phyloP scores from a whole-genome alignment of 1,284 basidiomycete genomes.

The Chiua sp. region DNA sequence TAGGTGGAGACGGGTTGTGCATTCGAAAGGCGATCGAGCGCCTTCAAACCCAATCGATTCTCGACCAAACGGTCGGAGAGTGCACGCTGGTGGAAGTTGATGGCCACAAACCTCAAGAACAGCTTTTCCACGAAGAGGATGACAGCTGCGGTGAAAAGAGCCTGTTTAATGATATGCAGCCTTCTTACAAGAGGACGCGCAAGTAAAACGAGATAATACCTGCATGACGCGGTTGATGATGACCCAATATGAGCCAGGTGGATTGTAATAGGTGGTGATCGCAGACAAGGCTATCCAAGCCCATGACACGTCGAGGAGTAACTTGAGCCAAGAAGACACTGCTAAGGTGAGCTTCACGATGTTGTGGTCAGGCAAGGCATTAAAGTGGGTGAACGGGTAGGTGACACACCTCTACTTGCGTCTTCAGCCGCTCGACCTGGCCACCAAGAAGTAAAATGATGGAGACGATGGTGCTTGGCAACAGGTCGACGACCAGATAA shows the following conservation, averaged over 20 bases:
- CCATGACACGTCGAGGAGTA: conserved; percentile 68
- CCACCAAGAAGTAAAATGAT: conserved; percentile 61
- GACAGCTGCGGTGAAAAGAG: conserved; percentile 65
- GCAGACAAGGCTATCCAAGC: conserved; percentile 74
- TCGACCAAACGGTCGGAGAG: conserved; percentile 74
- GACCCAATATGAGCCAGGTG: conserved; percentile 69
- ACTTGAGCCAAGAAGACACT: conserved; percentile 72
- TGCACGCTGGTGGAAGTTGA: conserved; percentile 77
- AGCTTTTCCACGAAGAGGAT: conserved; percentile 74
- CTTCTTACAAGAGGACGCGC: neutral
- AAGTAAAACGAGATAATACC: conserved; percentile 39
- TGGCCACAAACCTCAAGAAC: conserved; percentile 76
- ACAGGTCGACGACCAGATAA: conserved; percentile 65
- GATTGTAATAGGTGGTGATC: conserved; percentile 59
- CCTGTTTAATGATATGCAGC: conserved; percentile 42
- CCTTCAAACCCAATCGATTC: conserved; percentile 70
- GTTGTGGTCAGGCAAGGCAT: conserved; percentile 1
- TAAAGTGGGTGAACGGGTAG: neutral
- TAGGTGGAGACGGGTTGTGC: conserved; percentile 48
- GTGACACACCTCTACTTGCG: conserved; percentile 61
- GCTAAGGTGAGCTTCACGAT: conserved; percentile 64
- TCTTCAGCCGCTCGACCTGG: conserved; percentile 66
- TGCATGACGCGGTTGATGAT: conserved; percentile 74
- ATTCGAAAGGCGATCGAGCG: conserved; percentile 71
- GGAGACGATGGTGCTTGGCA: conserved; percentile 62